Percentiles rank a stretch among this genome's conserved stretches.
Conservation (phyloP, 2,329 filamentous ascomycete species). For the Cladophialophora chaetospira region DNA sequence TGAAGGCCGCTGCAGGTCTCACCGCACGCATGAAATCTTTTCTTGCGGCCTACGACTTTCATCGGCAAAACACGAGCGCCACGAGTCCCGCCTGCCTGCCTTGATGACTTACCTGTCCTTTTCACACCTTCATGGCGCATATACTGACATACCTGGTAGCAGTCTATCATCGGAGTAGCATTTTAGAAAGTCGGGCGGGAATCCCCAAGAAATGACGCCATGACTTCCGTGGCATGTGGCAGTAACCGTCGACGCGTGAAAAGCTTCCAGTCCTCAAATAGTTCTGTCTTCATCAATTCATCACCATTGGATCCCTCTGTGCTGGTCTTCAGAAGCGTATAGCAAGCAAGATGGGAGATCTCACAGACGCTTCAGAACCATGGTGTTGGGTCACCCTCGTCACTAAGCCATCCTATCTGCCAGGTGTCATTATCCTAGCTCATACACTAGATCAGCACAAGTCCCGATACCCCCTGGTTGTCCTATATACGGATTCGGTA, state of each 20-base stretch:
- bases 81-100: too few species aligned
- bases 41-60: too few species aligned
- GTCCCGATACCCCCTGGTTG: conserved; percentile 52
- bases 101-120: too few species aligned
- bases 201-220: conserved; percentile 14
- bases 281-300: not conserved
- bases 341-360: conserved; percentile 11
- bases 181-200: not conserved
- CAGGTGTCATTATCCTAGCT: conserved; percentile 54
- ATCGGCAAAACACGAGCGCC: too few species aligned
- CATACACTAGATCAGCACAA: conserved; percentile 51
- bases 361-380: conserved; percentile 15
- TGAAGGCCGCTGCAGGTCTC: too few species aligned
- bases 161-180: too few species aligned
- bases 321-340: not conserved
- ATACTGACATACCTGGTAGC: too few species aligned
- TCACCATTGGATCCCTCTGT: not conserved
- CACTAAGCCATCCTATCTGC: conserved; percentile 55
- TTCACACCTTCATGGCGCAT: too few species aligned
- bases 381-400: conserved; percentile 54
- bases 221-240: not conserved
- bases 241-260: not conserved
- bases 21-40: too few species aligned
- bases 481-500: conserved; percentile 52
- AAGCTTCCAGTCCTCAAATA: not conserved